Conservation (phyloP, 2,329 filamentous ascomycete genomes). For the Pestalotiopsis sp. region DNA sequence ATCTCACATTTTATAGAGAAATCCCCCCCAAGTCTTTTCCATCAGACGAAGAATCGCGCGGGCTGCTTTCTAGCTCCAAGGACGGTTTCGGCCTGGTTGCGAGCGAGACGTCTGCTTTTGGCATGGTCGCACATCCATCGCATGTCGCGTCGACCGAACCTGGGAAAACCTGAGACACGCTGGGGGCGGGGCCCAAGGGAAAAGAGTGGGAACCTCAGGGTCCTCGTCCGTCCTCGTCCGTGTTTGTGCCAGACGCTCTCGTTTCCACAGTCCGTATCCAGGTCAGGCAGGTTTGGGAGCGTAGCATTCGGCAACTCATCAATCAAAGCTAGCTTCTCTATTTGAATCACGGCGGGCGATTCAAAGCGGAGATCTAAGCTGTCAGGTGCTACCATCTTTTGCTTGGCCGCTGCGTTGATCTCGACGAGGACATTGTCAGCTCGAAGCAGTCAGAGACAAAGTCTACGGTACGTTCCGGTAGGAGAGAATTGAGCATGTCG, state of each 20-base stretch:
- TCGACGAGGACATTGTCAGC: too few species aligned
- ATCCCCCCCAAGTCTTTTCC: neutral
- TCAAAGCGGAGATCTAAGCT: neutral
- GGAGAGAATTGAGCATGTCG: too few species aligned
- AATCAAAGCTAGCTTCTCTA: slow-evolving; percentile 8
- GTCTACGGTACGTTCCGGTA: too few species aligned
- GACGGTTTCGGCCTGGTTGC: neutral
- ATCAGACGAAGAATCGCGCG: slow-evolving; percentile 1
- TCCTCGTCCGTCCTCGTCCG: neutral
- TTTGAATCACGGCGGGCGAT: neutral
- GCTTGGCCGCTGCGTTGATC: neutral
- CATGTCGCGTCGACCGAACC: slow-evolving; percentile 9
- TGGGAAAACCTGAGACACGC: slow-evolving; percentile 10
- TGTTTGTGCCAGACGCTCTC: neutral
- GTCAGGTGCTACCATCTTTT: neutral
- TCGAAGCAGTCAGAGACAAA: too few species aligned
- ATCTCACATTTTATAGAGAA: neutral
- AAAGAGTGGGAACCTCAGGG: neutral
- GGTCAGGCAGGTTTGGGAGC: slow-evolving; percentile 7
- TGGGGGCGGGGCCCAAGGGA: neutral
- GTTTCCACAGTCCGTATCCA: slow-evolving; percentile 2
- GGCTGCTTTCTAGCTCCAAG: neutral
- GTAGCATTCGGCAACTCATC: slow-evolving; percentile 8
- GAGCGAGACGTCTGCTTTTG: slow-evolving; percentile 1
- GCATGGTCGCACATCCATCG: slow-evolving; percentile 3